These are phyloP conservation scores for Cladosporium halotolerans DNA, from an alignment of 2,329 filamentous ascomycete species.

Conservation along the genomic window DNA sequence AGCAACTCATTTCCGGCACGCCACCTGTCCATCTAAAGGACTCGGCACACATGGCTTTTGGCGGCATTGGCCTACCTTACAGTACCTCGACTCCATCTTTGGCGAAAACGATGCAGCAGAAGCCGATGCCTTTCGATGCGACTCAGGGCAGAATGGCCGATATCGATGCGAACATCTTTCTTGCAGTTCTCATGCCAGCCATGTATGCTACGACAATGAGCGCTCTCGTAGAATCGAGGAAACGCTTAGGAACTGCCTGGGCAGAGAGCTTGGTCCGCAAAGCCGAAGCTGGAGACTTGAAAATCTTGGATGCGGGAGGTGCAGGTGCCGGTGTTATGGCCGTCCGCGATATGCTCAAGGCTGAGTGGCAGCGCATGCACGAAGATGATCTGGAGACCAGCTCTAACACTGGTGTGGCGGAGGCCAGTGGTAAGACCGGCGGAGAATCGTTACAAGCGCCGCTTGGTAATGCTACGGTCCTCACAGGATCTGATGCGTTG, in stretches of 20 bases:
- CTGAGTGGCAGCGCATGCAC: conserved; percentile 71
- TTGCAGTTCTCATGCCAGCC: conserved; percentile 63
- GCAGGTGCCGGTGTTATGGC: conserved; percentile 68
- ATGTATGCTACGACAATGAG: conserved; percentile 64
- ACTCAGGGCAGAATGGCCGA: conserved; percentile 62
- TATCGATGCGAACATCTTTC: conserved; percentile 68
- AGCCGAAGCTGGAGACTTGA: conserved; percentile 48
- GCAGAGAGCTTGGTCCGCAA: conserved; percentile 57
- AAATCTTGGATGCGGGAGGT: conserved; percentile 67
- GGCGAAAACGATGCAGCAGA: conserved; percentile 54
- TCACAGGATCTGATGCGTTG: conserved; percentile 69
- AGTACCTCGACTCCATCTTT: conserved; percentile 63
- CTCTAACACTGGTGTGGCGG: conserved; percentile 22
- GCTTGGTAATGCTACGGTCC: conserved; percentile 69
- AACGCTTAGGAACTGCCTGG: conserved; percentile 66
- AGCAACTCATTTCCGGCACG: conserved; percentile 54
- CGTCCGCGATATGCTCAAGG: conserved; percentile 69
- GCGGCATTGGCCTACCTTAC: conserved; percentile 67
- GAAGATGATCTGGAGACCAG: conserved; percentile 23
- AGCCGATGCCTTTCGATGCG: conserved; percentile 58
- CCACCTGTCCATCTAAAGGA: conserved; percentile 69
- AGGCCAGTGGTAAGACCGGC: conserved; percentile 30
- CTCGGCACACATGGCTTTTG: conserved; percentile 67
- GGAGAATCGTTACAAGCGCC: conserved; percentile 42
- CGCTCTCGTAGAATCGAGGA: conserved; percentile 65